A percentile compares a stretch with the other conserved stretches of the same genome.
Evolutionary conservation across 768 basidiomycete species (phyloP).

Genomic region (Infundibulicybe gibba): DNA sequence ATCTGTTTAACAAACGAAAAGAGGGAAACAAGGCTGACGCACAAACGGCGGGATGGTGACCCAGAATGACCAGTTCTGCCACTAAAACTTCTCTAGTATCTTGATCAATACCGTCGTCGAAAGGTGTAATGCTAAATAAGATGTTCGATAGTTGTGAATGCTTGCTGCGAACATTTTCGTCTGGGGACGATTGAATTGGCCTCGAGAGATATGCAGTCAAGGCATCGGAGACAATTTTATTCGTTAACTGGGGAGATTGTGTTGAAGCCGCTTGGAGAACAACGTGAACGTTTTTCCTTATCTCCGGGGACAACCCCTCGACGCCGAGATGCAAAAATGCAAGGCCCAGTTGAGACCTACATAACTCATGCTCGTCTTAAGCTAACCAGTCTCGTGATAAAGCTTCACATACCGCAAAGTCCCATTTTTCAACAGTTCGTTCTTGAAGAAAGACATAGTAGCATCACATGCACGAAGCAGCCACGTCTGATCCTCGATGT

Average conservation of each 20-base stretch:
- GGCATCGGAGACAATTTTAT: constrained; percentile 57
- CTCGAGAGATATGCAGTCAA: constrained; percentile 39
- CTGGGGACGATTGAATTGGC: constrained; percentile 23
- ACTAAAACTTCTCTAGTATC: constrained; percentile 41
- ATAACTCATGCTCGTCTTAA: background rate
- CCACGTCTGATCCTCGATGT: constrained; percentile 70
- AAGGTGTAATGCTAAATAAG: constrained; percentile 47
- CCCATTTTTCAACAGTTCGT: constrained; percentile 50
- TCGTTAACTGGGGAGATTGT: constrained; percentile 43
- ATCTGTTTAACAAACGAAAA: background rate
- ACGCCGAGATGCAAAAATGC: constrained; percentile 68
- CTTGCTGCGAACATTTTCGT: constrained; percentile 37
- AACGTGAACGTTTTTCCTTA: constrained; percentile 43
- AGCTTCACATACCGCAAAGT: constrained; percentile 44
- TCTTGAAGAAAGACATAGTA: constrained; percentile 39
- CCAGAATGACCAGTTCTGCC: constrained; percentile 57
- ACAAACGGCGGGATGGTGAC: constrained; percentile 72
- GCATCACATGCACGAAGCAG: constrained; percentile 63
- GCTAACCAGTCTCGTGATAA: background rate
- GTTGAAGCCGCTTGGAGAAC: constrained; percentile 36
- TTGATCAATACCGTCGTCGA: constrained; percentile 38
- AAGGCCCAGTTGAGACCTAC: constrained; percentile 59
- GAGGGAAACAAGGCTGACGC: constrained; percentile 17
- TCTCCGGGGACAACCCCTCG: constrained; percentile 49
- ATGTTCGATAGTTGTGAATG: constrained; percentile 50